Evolutionary conservation across 305 asterid genomes (phyloP).

Genomic region (Plantago coronopus): DNA sequence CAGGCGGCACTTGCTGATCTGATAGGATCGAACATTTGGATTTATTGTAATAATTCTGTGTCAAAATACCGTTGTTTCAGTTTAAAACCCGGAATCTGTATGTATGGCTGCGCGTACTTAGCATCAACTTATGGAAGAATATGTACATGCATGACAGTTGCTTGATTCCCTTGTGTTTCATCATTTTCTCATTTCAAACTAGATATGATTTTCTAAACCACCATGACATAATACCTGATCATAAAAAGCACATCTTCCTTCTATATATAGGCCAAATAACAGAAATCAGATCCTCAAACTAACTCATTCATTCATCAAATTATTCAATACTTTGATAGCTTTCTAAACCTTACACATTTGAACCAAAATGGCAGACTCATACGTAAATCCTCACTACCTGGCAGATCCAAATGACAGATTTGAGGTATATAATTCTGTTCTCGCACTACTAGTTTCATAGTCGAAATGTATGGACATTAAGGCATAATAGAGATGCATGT

Average conservation of each 20-base stretch:
- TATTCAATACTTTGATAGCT: background rate
- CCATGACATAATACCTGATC: background rate
- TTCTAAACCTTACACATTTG: background rate
- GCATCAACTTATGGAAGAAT: background rate
- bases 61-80: too few species aligned
- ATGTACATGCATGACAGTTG: background rate
- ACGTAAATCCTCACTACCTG: background rate
- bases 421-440: background rate
- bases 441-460: background rate
- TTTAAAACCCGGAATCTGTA: too few species aligned
- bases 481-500: too few species aligned
- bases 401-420: background rate
- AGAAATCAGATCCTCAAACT: background rate
- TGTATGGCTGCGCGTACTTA: too few species aligned
- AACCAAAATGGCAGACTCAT: background rate
- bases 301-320: background rate
- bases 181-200: background rate
- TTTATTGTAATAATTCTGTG: background rate
- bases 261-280: background rate
- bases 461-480: too few species aligned
- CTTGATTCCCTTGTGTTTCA: constrained; percentile 6
- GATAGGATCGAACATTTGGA: background rate
- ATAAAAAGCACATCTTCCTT: background rate
- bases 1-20: background rate
- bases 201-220: background rate